phyloP scores from a whole-genome alignment of 768 basidiomycete species.

The Sistotremastrum niveocremeum region DNA sequence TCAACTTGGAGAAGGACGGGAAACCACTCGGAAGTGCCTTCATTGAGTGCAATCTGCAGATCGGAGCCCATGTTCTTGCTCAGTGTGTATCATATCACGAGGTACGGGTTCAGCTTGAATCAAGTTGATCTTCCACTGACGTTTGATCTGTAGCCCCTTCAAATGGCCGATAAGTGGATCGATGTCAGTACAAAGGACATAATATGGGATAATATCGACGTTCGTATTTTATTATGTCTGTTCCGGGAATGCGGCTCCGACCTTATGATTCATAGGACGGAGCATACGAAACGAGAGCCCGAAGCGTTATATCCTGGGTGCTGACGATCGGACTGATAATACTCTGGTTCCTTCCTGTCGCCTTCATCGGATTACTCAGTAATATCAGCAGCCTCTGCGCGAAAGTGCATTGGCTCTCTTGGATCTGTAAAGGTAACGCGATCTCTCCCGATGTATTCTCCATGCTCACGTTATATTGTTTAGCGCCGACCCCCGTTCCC shows the following conservation, averaged over 20 bases:
- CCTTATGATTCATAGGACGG: conserved; percentile 10
- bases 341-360: conserved; percentile 52
- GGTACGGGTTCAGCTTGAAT: conserved; percentile 15
- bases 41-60: conserved; percentile 56
- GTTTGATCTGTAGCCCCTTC: conserved; percentile 25
- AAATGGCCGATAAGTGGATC: conserved; percentile 49
- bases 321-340: conserved; percentile 47
- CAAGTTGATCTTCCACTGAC: conserved; percentile 4
- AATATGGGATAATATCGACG: conserved; percentile 45
- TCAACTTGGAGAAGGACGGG: conserved; percentile 21
- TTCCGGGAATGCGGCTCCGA: conserved; percentile 1
- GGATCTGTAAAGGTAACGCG: background rate
- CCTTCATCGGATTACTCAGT: conserved; percentile 51
- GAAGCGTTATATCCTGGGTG: conserved; percentile 41
- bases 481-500: conserved; percentile 13
- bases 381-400: conserved; percentile 40
- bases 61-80: conserved; percentile 58
- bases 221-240: conserved; percentile 21
- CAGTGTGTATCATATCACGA: conserved; percentile 45
- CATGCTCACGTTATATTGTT: background rate
- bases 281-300: conserved; percentile 38
- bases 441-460: background rate
- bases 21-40: conserved; percentile 45
- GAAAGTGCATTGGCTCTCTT: conserved; percentile 26
- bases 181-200: conserved; percentile 41